phyloP scores from a whole-genome alignment of 768 basidiomycete genomes.

The Rhodotorula kratochvilovae region DNA sequence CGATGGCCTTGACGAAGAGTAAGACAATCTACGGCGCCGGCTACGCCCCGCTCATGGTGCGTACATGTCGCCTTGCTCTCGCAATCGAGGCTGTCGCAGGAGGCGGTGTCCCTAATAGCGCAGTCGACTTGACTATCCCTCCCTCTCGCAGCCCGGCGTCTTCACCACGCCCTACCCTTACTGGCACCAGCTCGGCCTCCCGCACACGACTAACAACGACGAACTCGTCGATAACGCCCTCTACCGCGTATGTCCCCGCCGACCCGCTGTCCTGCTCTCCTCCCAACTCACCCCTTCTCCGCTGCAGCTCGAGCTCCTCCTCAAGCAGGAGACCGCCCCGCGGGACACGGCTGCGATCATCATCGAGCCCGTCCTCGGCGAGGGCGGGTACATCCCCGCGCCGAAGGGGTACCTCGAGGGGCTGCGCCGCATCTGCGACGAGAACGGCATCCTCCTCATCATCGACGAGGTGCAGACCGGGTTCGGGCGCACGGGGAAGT shows the following conservation, averaged over 20 bases:
- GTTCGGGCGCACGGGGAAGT: slow-evolving; percentile 78
- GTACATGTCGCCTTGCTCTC: too few species aligned
- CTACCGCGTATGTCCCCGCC: slow-evolving; percentile 16
- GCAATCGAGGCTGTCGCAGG: too few species aligned
- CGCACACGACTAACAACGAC: slow-evolving; percentile 32
- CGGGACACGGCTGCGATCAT: slow-evolving; percentile 87
- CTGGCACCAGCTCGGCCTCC: slow-evolving; percentile 60
- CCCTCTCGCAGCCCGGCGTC: slow-evolving; percentile 64
- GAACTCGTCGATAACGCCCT: slow-evolving; percentile 38
- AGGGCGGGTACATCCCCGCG: slow-evolving; percentile 91
- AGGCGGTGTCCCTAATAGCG: too few species aligned
- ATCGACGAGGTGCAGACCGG: slow-evolving; percentile 67
- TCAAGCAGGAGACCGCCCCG: slow-evolving; percentile 74
- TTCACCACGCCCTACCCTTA: slow-evolving; percentile 80
- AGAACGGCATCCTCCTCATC: slow-evolving; percentile 76
- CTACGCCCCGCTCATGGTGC: slow-evolving; percentile 74
- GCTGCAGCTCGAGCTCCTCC: slow-evolving; percentile 61
- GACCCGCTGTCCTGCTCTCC: too few species aligned
- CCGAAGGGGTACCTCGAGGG: slow-evolving; percentile 74
- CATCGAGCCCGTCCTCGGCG: slow-evolving; percentile 87
- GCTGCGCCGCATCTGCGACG: slow-evolving; percentile 76
- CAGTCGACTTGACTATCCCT: background rate
- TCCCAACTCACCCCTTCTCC: slow-evolving; percentile 50
- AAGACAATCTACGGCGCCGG: slow-evolving; percentile 86
- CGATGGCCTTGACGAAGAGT: slow-evolving; percentile 87